Conservation (phyloP, 2,329 filamentous ascomycete species). For the Colletotrichum sp. region DNA sequence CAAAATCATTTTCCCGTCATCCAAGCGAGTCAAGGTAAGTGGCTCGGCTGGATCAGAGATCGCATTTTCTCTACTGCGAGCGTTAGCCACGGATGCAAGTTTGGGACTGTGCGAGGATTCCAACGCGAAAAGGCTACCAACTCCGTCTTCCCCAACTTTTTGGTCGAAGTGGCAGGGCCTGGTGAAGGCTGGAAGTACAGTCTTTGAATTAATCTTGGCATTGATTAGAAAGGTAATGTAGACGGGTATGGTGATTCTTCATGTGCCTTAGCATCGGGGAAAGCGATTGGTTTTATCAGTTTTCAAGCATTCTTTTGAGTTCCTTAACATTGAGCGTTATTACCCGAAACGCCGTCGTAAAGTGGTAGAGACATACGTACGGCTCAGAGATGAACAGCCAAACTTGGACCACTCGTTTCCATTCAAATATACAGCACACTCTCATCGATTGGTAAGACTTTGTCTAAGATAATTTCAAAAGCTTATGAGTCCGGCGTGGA, state of each 20-base stretch:
- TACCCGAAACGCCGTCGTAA: neutral
- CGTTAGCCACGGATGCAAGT: neutral
- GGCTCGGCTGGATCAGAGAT: neutral
- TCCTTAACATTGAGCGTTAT: neutral
- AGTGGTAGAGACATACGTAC: neutral
- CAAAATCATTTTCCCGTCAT: neutral
- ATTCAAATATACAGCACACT: neutral
- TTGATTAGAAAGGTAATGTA: neutral
- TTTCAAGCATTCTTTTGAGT: neutral
- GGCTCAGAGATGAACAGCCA: neutral
- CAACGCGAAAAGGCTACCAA: neutral
- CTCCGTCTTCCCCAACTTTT: neutral
- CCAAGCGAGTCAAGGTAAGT: neutral
- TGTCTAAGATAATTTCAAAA: rapidly evolving
- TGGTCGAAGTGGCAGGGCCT: neutral
- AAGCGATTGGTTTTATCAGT: neutral
- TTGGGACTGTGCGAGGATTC: neutral
- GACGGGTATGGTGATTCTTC: neutral
- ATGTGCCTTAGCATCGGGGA: neutral
- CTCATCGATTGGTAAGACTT: neutral
- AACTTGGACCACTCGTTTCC: neutral
- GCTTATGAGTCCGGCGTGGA: neutral
- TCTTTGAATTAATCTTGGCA: neutral
- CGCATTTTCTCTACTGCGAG: neutral
- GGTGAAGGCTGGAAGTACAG: neutral